Percentiles rank a stretch among this genome's conserved stretches.
phyloP scores from a whole-genome alignment of 176 grass and related monocot species.

The Eleusine coracana region DNA sequence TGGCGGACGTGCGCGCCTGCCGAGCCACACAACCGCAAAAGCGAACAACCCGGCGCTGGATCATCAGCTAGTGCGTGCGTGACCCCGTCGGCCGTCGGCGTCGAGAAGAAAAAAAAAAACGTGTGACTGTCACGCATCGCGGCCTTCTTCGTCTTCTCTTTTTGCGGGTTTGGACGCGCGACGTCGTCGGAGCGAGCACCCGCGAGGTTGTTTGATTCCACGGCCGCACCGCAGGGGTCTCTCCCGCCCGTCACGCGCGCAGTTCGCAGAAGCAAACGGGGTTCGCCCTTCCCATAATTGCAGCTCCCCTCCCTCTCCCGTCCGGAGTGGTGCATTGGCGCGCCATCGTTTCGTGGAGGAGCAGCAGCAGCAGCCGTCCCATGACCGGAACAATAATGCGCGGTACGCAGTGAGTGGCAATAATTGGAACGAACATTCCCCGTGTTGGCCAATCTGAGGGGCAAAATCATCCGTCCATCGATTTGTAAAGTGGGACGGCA shows the following conservation, averaged over 20 bases:
- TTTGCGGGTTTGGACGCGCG: background rate
- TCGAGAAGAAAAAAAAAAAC: background rate
- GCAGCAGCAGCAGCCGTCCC: background rate
- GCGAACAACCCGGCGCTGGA: background rate
- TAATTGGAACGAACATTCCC: slow-evolving; percentile 28
- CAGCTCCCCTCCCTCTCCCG: background rate
- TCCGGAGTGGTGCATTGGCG: background rate
- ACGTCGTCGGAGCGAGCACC: background rate
- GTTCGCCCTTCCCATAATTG: background rate
- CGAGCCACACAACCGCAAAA: slow-evolving; percentile 40
- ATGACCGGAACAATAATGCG: background rate
- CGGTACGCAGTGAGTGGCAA: background rate
- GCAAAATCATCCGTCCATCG: background rate
- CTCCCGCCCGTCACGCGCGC: background rate
- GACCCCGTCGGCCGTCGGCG: background rate
- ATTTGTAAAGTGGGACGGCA: slow-evolving; percentile 10
- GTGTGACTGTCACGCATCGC: background rate
- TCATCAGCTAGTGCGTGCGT: background rate
- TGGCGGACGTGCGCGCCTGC: slow-evolving; percentile 46
- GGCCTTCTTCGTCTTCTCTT: background rate
- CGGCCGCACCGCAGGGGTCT: background rate
- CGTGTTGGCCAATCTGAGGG: background rate
- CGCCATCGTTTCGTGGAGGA: slow-evolving; percentile 18
- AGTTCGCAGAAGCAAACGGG: background rate
- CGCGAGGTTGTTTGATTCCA: slow-evolving; percentile 17